phyloP scores from a whole-genome alignment of 2,329 filamentous ascomycete species.

The Malbranchea cinnamomea region DNA sequence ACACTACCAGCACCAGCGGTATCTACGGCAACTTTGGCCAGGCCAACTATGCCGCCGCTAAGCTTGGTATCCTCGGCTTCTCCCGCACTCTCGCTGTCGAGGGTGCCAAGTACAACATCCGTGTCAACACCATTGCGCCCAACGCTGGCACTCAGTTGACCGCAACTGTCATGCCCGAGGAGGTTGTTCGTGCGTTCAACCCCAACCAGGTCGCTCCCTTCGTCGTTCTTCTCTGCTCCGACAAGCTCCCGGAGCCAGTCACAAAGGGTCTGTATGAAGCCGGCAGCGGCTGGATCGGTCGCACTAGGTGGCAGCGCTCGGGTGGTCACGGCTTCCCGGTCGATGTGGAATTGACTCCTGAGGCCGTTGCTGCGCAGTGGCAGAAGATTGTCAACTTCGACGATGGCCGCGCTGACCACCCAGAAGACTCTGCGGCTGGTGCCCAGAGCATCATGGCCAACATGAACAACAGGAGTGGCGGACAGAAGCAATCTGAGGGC shows the following conservation, averaged over 20 bases:
- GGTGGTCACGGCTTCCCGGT: constrained; percentile 85
- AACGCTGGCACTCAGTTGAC: constrained; percentile 97
- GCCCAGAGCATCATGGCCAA: constrained; percentile 71
- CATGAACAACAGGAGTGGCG: constrained; percentile 56
- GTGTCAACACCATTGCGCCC: constrained; percentile 92
- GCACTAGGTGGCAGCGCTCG: constrained; percentile 87
- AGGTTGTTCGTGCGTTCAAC: constrained; percentile 98
- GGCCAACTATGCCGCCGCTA: constrained; percentile 88
- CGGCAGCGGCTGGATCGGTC: constrained; percentile 82
- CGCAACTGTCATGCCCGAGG: constrained; percentile 81
- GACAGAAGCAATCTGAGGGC: constrained; percentile 32
- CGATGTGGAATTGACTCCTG: constrained; percentile 67
- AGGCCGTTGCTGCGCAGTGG: constrained; percentile 66
- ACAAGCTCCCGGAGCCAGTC: constrained; percentile 68
- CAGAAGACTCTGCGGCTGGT: constrained; percentile 61
- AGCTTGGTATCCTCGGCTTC: constrained; percentile 87
- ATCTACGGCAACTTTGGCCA: constrained; percentile 99
- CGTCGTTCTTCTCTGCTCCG: constrained; percentile 71
- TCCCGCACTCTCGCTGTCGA: constrained; percentile 85
- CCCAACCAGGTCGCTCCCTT: constrained; percentile 94
- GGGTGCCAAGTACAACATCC: constrained; percentile 94
- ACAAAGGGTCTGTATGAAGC: constrained; percentile 89
- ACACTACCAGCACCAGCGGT: constrained; percentile 91
- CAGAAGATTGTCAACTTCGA: constrained; percentile 73
- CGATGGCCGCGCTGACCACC: constrained; percentile 73